Evolutionary conservation across 257 asterid species (phyloP), one percentile per base, ranked within the genome.

Genomic region (Nicotiana benthamiana): DNA sequence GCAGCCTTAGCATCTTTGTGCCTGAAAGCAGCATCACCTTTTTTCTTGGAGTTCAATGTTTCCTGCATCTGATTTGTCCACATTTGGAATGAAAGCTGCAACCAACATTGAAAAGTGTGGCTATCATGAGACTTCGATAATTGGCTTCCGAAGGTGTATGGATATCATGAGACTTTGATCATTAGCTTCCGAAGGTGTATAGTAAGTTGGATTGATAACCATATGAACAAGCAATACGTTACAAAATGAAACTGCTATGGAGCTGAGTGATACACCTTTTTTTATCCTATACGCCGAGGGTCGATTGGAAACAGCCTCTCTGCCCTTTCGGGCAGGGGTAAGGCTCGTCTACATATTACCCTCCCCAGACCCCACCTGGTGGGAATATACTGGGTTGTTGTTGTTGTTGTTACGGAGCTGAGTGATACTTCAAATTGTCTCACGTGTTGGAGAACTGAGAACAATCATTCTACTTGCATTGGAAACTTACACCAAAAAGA

Each of bases 11-110:
- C 81, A 28, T 87, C 90, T 81, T 85, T 87, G 40, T 87, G 90
- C 34, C 85, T 83, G 78, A 87, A 87, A 76, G 90, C 87, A 83
- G 53, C 84, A 82, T 87, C 90, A 17, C 90, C 90, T 81, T 85
- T 83, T 81, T 85, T 87, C 85, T 85, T 87, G 63, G 90, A 83
- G 77, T 82, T 85, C 83, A 87, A 80, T 0, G 90, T 85, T 60
- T 87, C 90, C 79, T 83, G 89, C 90, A 87, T 87, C 83, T 87
- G 89, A 82, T 87, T 72, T 82, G 90, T 85, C 90, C 90, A 87
- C 90, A 87, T 82, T 61, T 87, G 90, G 86, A 87, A 87, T 5
- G 90, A 87, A 72, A 87, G 90, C 90, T 87, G 86, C 80, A 77
- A 43, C 30, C 66, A 76, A 77, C 53, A 66, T 66, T 24, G 53